Conservation (phyloP, 1,284 basidiomycete genomes). For the Melampsora americana region DNA sequence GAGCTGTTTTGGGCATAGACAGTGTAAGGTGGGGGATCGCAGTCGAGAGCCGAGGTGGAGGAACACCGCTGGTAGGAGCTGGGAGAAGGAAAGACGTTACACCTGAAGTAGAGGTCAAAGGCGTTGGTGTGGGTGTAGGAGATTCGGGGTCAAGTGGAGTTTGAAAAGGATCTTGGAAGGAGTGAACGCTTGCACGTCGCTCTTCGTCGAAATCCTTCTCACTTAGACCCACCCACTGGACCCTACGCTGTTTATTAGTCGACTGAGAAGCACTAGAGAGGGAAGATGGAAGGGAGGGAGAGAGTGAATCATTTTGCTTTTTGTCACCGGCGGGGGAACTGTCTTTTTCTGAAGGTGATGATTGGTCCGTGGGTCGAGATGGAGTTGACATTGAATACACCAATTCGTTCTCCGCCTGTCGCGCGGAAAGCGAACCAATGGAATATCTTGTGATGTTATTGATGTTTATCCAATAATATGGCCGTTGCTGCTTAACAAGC, state of each 20-base stretch:
- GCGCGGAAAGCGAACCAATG: background rate
- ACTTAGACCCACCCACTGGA: conserved; percentile 40
- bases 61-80: background rate
- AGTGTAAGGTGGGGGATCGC: background rate
- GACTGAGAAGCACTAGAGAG: background rate
- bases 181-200: conserved; percentile 7
- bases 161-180: background rate
- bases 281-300: conserved; percentile 7
- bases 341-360: background rate
- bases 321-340: background rate
- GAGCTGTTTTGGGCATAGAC: background rate
- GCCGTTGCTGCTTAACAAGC: no score
- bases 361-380: background rate
- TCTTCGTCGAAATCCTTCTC: conserved; percentile 29
- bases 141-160: background rate
- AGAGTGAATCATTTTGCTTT: background rate
- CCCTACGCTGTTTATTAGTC: conserved; percentile 28
- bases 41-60: background rate
- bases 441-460: no score
- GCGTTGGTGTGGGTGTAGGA: background rate
- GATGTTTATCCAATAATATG: no score
- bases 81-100: background rate
- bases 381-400: background rate
- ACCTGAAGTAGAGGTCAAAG: background rate
- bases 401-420: background rate